Evolutionary conservation across 2,329 filamentous ascomycete species (phyloP).

Genomic region (Geosmithia morbida): DNA sequence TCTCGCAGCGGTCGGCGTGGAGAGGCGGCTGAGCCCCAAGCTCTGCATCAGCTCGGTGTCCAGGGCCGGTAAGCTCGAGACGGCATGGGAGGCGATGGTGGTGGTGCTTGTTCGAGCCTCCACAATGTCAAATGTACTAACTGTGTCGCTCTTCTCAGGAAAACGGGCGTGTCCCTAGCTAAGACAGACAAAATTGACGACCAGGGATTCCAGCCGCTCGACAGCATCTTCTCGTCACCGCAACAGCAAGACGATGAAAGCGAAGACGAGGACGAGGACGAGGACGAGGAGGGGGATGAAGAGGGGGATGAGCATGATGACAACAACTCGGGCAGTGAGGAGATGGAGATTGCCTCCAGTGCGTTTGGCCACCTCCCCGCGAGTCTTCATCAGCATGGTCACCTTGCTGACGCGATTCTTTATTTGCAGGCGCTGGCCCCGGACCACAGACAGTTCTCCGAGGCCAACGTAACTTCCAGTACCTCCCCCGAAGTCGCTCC

Average conservation of each 20-base stretch:
- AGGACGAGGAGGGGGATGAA: slow-evolving; percentile 12
- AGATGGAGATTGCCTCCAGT: slow-evolving; percentile 40
- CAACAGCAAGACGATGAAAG: slow-evolving; percentile 27
- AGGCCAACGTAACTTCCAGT: slow-evolving; percentile 32
- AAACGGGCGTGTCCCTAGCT: slow-evolving; percentile 73
- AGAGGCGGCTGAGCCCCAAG: slow-evolving; percentile 16
- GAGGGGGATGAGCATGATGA: slow-evolving; percentile 9
- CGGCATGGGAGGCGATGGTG: neutral
- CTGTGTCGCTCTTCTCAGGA: slow-evolving; percentile 35
- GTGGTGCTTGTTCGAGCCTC: neutral
- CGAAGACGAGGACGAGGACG: slow-evolving; percentile 4
- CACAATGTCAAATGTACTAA: neutral
- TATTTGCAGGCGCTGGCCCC: slow-evolving; percentile 31
- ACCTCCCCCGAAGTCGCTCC: slow-evolving; percentile 34
- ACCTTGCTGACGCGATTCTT: slow-evolving; percentile 1
- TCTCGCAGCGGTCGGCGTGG: slow-evolving; percentile 14
- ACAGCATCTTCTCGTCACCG: slow-evolving; percentile 80
- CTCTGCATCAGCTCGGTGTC: slow-evolving; percentile 17
- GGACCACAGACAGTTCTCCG: slow-evolving; percentile 38
- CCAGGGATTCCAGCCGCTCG: slow-evolving; percentile 79
- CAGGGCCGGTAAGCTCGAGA: slow-evolving; percentile 20
- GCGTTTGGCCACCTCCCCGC: slow-evolving; percentile 12
- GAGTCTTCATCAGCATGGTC: neutral
- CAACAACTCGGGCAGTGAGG: slow-evolving; percentile 22
- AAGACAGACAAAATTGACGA: slow-evolving; percentile 76